Evolutionary conservation across 1,284 basidiomycete species (phyloP).

Genomic region (Sanghuangporus weigelae): DNA sequence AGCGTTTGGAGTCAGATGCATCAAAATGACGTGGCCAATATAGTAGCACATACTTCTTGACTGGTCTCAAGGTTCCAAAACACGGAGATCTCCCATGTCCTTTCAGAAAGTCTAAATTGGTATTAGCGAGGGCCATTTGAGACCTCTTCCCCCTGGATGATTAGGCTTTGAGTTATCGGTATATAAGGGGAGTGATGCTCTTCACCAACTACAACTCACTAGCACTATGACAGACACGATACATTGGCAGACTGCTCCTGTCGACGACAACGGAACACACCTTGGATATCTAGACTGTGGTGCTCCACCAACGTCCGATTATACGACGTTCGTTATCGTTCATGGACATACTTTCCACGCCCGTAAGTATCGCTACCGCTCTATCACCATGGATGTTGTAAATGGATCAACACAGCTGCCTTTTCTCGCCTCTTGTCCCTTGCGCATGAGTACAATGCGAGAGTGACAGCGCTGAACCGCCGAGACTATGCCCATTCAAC

Average conservation of each 20-base stretch:
- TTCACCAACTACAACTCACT: no score
- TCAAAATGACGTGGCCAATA: no score
- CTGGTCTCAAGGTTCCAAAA: no score
- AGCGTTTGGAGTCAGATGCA: no score
- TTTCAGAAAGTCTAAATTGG: no score
- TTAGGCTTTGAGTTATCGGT: no score
- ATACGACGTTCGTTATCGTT: slow-evolving; percentile 16
- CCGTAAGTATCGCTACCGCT: slow-evolving; percentile 1
- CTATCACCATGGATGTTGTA: not conserved
- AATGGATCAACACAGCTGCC: not conserved
- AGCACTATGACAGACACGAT: not conserved
- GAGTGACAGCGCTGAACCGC: slow-evolving; percentile 21
- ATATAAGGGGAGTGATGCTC: no score
- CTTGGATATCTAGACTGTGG: slow-evolving; percentile 17
- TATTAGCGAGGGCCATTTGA: no score
- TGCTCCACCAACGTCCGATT: slow-evolving; percentile 2
- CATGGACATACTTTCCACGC: slow-evolving; percentile 17
- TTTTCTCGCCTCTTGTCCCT: slow-evolving; percentile 17
- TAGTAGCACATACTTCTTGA: no score
- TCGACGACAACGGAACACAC: not conserved
- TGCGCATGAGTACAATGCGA: slow-evolving; percentile 19
- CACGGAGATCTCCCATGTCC: no score
- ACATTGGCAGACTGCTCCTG: slow-evolving; percentile 1
- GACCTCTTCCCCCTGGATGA: no score
- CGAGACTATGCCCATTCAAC: slow-evolving; percentile 25